Base-by-base conservation (phyloP, 1,284 basidiomycete genomes). In the Trametes polyzona region DNA sequence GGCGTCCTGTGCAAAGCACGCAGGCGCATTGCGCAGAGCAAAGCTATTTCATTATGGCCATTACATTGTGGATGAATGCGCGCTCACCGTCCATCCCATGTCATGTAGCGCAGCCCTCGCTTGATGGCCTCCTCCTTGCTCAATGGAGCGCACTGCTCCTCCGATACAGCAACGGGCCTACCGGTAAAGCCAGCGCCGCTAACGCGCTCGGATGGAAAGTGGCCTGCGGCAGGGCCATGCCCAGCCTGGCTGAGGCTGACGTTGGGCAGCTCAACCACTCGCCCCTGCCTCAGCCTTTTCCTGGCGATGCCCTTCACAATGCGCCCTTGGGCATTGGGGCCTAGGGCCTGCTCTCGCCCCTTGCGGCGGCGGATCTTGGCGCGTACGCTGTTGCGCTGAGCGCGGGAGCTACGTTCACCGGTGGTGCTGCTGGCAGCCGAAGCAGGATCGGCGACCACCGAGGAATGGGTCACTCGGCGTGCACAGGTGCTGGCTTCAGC, bases 41-140 rank as follows among this genome's bases (percentile, higher is more conserved):
- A 3, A 26, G 5, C 11, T 3, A 37, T 19, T n/a, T n/a, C n/a
- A n/a, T n/a, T n/a, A n/a, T n/a, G n/a, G n/a, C n/a, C n/a, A n/a
- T n/a, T n/a, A n/a, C n/a, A n/a, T n/a, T n/a, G n/a, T n/a, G n/a
- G n/a, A n/a, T n/a, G n/a, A n/a, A 26, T 12, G 40, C 10, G 16
- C 3, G 44, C 50, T 43, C n/a, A 52, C 50, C 19, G 14, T 5
- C 50, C 50, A 17, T 52, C 30, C 50, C 50, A 52, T 14, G 21
- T 9, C 4, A 52, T 14, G n/a, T 32, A 19, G 7, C 26, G 17
- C 29, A 41, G 44, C 8, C 50, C 50, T 6, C 19, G 35, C 10
- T 40, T 40, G 11, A 50, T 14, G 12, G 35, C 39, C 21, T 52
- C 41, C 17, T 51, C 40, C 40, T 41, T 41, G 40, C 23, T 41